These are phyloP conservation scores for Aspergillus floridensis DNA, from an alignment of 2,329 filamentous ascomycete species.

Conservation along the genomic window DNA sequence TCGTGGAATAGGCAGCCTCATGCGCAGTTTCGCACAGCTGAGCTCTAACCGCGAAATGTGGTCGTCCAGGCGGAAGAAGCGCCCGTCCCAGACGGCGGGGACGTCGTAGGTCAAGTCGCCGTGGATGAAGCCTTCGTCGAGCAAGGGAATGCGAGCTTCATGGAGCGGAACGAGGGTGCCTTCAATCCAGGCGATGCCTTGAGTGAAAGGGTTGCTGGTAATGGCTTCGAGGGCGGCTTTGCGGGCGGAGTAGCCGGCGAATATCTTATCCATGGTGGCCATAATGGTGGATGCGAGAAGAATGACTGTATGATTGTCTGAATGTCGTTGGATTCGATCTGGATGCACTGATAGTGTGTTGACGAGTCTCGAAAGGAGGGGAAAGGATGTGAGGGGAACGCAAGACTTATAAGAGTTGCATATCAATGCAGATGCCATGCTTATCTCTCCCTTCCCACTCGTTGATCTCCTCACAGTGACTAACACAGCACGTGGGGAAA, in stretches of 20 bases:
- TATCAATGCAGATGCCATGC: no score
- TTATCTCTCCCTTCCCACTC: no score
- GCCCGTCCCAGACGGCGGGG: conserved; percentile 51
- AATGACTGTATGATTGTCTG: no score
- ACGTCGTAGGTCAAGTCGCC: conserved; percentile 55
- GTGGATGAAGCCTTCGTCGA: conserved; percentile 12
- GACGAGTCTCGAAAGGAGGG: no score
- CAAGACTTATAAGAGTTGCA: no score
- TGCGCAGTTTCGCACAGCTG: conserved; percentile 47
- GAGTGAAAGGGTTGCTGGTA: conserved; percentile 38
- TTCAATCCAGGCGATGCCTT: conserved; percentile 51
- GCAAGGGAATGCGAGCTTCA: conserved; percentile 32
- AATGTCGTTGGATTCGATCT: no score
- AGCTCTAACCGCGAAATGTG: conserved; percentile 47
- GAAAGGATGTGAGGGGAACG: no score
- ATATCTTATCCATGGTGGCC: conserved; percentile 23
- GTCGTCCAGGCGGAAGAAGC: conserved; percentile 53
- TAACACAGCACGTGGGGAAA: no score
- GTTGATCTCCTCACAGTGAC: no score
- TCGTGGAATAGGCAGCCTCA: not conserved
- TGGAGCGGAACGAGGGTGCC: conserved; percentile 43
- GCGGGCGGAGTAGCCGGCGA: conserved; percentile 38
- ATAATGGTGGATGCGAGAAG: not conserved
- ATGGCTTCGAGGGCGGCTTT: conserved; percentile 31
- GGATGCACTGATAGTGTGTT: no score